Conservation (phyloP, 371 early-diverging fungal species). For the Thermomucor indicae-seudaticae region DNA sequence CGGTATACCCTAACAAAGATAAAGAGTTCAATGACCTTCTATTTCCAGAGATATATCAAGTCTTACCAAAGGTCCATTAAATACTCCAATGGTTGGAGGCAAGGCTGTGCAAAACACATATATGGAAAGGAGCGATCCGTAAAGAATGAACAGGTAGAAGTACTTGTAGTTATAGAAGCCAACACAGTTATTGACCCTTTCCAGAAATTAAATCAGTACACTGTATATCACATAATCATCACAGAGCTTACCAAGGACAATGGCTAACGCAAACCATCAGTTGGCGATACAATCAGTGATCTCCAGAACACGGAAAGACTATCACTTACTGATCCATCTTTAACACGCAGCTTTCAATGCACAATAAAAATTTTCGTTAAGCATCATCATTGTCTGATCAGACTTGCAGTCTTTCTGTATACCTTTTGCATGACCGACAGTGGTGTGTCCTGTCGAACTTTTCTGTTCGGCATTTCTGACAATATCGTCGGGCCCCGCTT, state of each 20-base stretch:
- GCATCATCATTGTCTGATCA: no score
- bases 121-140: conserved; percentile 48
- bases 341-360: conserved; percentile 57
- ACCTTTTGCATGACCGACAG: conserved; percentile 54
- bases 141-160: conserved; percentile 63
- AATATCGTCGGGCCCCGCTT: conserved; percentile 52
- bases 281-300: no score
- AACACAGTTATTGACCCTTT: conserved; percentile 71
- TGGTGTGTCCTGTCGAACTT: conserved; percentile 69
- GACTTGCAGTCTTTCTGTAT: background rate
- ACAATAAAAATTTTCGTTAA: no score
- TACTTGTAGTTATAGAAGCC: conserved; percentile 67
- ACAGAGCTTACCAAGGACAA: no score
- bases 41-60: no score
- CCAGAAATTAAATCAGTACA: no score
- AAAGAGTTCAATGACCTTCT: no score
- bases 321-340: conserved; percentile 69
- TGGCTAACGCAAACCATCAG: conserved; percentile 33
- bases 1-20: conserved; percentile 31
- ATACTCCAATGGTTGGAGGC: conserved; percentile 24
- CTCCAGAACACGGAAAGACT: background rate
- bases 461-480: conserved; percentile 58
- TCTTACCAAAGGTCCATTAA: conserved; percentile 33
- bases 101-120: conserved; percentile 42
- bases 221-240: no score